phyloP scores from a whole-genome alignment of 202 grass and related monocot genomes.

The Schoenoplectus triqueter region DNA sequence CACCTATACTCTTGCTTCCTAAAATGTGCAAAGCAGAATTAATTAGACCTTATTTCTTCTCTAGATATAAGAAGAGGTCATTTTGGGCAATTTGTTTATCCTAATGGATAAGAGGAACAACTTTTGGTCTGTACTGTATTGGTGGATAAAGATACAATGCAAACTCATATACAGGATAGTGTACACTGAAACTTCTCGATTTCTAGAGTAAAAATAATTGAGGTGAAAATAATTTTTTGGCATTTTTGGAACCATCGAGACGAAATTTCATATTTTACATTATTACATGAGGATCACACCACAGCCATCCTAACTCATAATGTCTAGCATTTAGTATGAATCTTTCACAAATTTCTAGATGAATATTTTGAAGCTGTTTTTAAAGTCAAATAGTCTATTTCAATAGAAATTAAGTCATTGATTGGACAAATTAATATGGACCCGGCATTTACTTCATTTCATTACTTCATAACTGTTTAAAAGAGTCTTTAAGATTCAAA shows the following conservation, averaged over 20 bases:
- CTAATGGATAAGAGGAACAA: conserved; percentile 4
- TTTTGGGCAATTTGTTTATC: conserved; percentile 22
- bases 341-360: conserved; percentile 2
- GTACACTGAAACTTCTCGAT: not conserved
- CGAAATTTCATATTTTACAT: not conserved
- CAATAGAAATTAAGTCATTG: conserved; percentile 14
- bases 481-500: conserved; percentile 1
- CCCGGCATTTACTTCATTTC: not conserved
- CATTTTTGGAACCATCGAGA: conserved; percentile 21
- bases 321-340: not conserved
- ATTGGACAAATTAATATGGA: not conserved
- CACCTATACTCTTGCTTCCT: not conserved
- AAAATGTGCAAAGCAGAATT: not conserved
- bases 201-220: not conserved
- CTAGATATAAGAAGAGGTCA: not conserved
- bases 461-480: conserved; percentile 16
- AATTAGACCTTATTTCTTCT: not conserved
- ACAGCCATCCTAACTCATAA: not conserved
- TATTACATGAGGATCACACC: not conserved
- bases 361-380: not conserved
- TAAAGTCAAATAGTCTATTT: conserved; percentile 10
- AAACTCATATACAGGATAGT: not conserved
- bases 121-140: not conserved
- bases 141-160: not conserved
- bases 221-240: not conserved